Evolutionary conservation across 257 asterid species (phyloP), one percentile per base, ranked within the genome.

Genomic region (Schizonepeta tenuifolia): DNA sequence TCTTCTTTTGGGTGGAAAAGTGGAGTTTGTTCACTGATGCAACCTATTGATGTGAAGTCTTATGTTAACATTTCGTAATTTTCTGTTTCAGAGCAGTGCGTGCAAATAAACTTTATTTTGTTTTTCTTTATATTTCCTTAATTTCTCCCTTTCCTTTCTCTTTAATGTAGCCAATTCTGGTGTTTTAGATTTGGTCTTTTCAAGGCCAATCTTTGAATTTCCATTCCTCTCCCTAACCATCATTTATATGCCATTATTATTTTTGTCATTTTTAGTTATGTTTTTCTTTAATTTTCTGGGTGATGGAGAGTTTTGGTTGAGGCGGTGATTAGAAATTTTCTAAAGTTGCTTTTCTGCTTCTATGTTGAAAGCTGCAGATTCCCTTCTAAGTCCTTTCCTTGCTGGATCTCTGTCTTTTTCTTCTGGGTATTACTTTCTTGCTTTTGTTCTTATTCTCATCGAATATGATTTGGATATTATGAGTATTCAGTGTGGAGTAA

Each of bases 41-140:
- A 64, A 53, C 31, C 55, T 65, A 10, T 72, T 80, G 86, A 80
- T 85, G 83, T 82, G 83, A 85, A 73, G 80, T 76, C 75, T 83
- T 78, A 56, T 81, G 77, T 36, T 62, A 75, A 64, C 72, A 60
- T 78, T 26, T 74, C 46, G 81, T 63, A 75, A 51, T 63, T 53
- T 67, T 47, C 68, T 58, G 43, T 76, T 63, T 50, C 68, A 55
- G 72, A 58, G 58, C 72, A 47, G 68, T 71, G 63, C 54, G 54
- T 72, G 63, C 13, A 46, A 75, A 75, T 50, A 54, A 10, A 83
- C 75, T 51, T 56, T 79, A 72, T 73, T 78, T 72, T 78, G 74
- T 67, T 78, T 35, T 74, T 67, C 75, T 71, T 71, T 58, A 67
- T 78, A 21, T 56, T 55, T 55, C 59, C 58, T 24, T 51, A 17